Evolutionary conservation across 805 yeast species (phyloP).

Genomic region (Scheffersomyces stipitis): DNA sequence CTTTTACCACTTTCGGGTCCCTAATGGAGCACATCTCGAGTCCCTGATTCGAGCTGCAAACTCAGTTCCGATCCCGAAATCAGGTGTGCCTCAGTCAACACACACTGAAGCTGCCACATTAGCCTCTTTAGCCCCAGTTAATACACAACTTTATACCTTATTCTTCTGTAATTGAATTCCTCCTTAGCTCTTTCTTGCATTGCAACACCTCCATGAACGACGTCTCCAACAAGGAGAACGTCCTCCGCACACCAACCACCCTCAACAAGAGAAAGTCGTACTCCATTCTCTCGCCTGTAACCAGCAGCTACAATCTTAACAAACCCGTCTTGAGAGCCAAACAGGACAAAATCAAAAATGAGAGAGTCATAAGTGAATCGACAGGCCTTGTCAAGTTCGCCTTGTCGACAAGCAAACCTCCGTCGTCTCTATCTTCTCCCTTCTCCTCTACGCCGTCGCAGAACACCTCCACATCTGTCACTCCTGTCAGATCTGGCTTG

Average conservation of each 20-base stretch:
- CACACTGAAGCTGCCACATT: no score
- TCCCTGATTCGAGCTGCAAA: no score
- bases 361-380: constrained; percentile 38
- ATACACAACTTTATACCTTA: no score
- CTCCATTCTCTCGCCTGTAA: constrained; percentile 7
- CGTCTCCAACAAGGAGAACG: background rate
- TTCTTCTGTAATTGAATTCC: no score
- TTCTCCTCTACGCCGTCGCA: background rate
- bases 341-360: background rate
- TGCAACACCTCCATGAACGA: no score
- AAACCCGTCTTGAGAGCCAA: background rate
- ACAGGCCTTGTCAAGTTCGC: constrained; percentile 53
- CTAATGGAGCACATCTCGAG: no score
- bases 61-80: no score
- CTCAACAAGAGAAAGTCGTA: constrained; percentile 12
- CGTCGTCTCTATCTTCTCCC: background rate
- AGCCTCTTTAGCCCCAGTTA: no score
- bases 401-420: constrained; percentile 14
- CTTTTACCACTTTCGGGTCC: no score
- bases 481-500: constrained; percentile 2
- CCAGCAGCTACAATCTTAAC: background rate
- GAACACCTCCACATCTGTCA: constrained; percentile 1
- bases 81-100: no score
- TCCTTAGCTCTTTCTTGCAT: no score
- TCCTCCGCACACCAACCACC: constrained; percentile 3